A percentile compares a stretch with the other conserved stretches of the same genome.
phyloP scores from a whole-genome alignment of 139 green algal genomes.

The Bryopsis sp. region DNA sequence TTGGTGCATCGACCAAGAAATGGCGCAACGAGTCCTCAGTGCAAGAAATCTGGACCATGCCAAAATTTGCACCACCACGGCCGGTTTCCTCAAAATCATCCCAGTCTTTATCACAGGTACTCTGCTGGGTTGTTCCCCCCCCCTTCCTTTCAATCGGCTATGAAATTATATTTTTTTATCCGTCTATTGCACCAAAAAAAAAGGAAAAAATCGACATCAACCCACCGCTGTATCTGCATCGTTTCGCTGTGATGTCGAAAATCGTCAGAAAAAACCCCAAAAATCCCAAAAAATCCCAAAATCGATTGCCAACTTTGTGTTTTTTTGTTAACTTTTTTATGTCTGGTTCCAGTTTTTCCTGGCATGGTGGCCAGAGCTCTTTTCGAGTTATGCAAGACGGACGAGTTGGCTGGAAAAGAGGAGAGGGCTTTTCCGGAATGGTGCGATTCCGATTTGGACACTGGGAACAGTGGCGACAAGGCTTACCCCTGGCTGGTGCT shows the following conservation, averaged over 20 bases:
- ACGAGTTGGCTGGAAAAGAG: background rate
- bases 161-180: too few species aligned
- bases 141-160: too few species aligned
- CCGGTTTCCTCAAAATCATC: constrained; percentile 29
- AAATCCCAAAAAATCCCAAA: too few species aligned
- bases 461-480: constrained; percentile 9
- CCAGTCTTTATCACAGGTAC: constrained; percentile 37
- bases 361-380: constrained; percentile 33
- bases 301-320: too few species aligned
- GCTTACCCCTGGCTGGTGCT: constrained; percentile 28
- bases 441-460: constrained; percentile 14
- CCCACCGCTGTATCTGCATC: too few species aligned
- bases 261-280: too few species aligned
- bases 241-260: too few species aligned
- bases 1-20: constrained; percentile 32
- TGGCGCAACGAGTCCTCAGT: constrained; percentile 30
- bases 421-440: constrained; percentile 3
- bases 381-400: constrained; percentile 18
- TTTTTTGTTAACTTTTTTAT: too few species aligned
- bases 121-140: too few species aligned
- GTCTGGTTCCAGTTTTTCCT: constrained; percentile 34
- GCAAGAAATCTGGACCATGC: constrained; percentile 24
- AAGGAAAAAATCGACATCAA: too few species aligned
- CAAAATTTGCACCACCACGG: constrained; percentile 20
- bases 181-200: too few species aligned